These are phyloP conservation scores for Penicillium sp. DNA, from an alignment of 2,329 filamentous ascomycete genomes.

Conservation along the genomic window DNA sequence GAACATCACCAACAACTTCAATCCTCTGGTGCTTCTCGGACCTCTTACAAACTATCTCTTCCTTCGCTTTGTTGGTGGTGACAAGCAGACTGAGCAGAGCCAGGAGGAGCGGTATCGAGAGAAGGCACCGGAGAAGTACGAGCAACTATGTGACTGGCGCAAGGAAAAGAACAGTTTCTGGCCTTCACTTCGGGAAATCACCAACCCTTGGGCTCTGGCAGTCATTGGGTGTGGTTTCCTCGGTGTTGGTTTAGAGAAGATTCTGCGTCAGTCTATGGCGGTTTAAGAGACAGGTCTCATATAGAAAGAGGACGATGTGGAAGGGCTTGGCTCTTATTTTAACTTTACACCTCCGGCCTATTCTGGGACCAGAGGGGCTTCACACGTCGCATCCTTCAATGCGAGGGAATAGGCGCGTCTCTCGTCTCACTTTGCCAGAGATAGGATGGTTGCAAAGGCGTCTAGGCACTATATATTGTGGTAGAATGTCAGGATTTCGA, in stretches of 20 bases:
- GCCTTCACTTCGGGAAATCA: conserved; percentile 46
- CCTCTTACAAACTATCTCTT: conserved; percentile 55
- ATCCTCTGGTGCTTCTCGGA: conserved; percentile 51
- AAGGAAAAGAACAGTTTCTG: conserved; percentile 56
- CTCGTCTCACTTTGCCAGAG: no score
- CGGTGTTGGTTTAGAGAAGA: conserved; percentile 45
- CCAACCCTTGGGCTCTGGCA: conserved; percentile 53
- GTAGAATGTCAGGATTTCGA: no score
- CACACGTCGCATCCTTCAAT: no score
- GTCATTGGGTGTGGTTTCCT: conserved; percentile 47
- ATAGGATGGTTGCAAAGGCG: no score
- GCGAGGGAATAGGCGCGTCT: no score
- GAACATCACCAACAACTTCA: conserved; percentile 50
- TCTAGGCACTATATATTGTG: no score
- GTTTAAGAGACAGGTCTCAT: not conserved
- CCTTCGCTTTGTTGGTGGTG: conserved; percentile 53
- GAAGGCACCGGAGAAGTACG: conserved; percentile 47
- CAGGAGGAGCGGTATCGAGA: conserved; percentile 50
- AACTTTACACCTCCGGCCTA: no score
- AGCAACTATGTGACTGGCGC: conserved; percentile 49
- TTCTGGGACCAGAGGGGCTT: no score
- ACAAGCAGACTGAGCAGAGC: conserved; percentile 49
- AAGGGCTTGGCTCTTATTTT: no score
- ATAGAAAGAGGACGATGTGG: no score
- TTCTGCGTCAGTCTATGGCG: conserved; percentile 10